Evolutionary conservation across 2,329 filamentous ascomycete species (phyloP).

Genomic region (Xylaria sp.): DNA sequence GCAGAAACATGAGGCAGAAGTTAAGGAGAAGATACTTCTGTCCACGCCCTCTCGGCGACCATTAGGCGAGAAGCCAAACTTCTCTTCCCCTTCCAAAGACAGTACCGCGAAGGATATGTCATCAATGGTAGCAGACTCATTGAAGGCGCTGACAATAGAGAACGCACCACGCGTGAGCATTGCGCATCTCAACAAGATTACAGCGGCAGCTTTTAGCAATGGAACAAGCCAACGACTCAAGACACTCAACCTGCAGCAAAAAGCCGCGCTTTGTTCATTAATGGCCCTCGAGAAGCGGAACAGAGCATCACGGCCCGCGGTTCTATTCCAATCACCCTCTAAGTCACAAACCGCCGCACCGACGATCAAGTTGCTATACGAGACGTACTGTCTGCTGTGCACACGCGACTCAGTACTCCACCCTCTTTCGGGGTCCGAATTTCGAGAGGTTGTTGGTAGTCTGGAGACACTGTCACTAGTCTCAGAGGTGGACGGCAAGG

Average conservation of each 20-base stretch:
- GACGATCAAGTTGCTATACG: slow-evolving; percentile 84
- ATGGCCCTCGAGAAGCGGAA: slow-evolving; percentile 85
- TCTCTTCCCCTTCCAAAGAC: slow-evolving; percentile 64
- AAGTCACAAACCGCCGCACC: slow-evolving; percentile 73
- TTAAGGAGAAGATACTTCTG: slow-evolving; percentile 65
- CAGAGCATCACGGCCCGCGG: slow-evolving; percentile 59
- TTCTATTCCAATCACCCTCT: slow-evolving; percentile 64
- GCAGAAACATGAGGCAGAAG: slow-evolving; percentile 74
- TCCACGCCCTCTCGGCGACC: slow-evolving; percentile 79
- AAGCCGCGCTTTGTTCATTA: slow-evolving; percentile 90
- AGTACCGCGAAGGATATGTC: slow-evolving; percentile 56
- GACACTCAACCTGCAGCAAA: slow-evolving; percentile 93
- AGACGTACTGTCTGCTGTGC: slow-evolving; percentile 84
- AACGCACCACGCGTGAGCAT: slow-evolving; percentile 91
- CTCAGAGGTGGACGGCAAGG: slow-evolving; percentile 75
- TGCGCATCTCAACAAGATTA: slow-evolving; percentile 90
- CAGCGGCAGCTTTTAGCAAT: slow-evolving; percentile 88
- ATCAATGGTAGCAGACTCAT: slow-evolving; percentile 63
- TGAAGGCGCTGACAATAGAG: slow-evolving; percentile 74
- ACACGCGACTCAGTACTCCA: slow-evolving; percentile 89
- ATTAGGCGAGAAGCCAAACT: slow-evolving; percentile 83
- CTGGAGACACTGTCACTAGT: slow-evolving; percentile 89
- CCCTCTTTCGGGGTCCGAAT: slow-evolving; percentile 89
- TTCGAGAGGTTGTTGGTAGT: slow-evolving; percentile 90
- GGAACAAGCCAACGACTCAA: slow-evolving; percentile 86